Evolutionary conservation across 805 yeast species (phyloP), one percentile per base, ranked within the genome.

Genomic region (Candida coquimbonensis): DNA sequence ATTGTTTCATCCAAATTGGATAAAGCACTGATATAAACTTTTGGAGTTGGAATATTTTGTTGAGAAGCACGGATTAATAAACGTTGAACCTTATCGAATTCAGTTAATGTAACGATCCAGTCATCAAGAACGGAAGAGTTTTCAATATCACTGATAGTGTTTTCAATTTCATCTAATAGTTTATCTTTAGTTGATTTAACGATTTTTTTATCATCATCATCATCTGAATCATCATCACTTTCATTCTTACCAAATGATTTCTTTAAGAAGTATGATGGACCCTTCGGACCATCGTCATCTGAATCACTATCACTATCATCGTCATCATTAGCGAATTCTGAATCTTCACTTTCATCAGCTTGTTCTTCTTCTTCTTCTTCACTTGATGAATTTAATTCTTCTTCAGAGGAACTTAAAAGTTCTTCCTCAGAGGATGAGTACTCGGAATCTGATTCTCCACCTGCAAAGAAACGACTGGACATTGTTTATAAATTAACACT

Each of bases 161-260:
- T 72, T 56, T 78, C 81, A 69, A 93, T 77, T 65, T 93, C 99
- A 62, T 89, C 97, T 56, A 89, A 65, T 49, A 89, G 74, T 72
- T 91, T 93, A 53, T 90, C 98, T 69, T 84, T 87, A 44, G 97
- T 96, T 48, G 93, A 81, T 70, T 87, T 90, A 55, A 91, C 96
- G 37, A 89, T 88, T 55, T 83, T 85, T 63, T 80, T 83, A 60
- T 82, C 86, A 48, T 83, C 91, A 49, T 73, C 78, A 49, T 75
- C 86, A 46, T 77, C 75, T 43, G 75, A 80, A 24, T 68, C 75
- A 9, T 68, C 67, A 36, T 67, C 69, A 36, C 67, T 64, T 38
- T 61, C 62, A 44, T 63, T 66, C 47, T 67, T 68, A 46, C 66
- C 61, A 47, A 66, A 63, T 42, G 63, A 66, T 32, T 65, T 59